Base-by-base conservation (phyloP, 331 rosid species). In the Rosa hybrid region DNA sequence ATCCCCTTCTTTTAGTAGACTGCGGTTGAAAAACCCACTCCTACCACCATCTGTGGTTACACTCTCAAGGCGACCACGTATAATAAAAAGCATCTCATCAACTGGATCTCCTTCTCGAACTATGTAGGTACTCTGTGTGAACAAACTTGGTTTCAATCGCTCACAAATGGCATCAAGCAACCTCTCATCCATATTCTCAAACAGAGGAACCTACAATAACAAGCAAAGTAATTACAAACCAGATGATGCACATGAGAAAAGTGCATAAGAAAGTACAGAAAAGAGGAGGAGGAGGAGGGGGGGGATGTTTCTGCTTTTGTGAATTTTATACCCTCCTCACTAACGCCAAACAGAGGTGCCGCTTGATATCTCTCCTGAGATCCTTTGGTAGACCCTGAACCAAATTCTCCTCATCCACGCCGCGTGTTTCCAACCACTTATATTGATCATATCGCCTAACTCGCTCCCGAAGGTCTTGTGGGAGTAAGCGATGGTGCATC, bases 401-500 rank as follows among this genome's bases (percentile, higher is more conserved):
- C 86, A 96, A 81, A 80, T 72, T 78, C 84, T 96, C 94, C 86
- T 96, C 99, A 30, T 96, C 97, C 74, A 96, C 99, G 8, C 99
- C 99, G 1, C 99, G 98, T 20, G 99, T 96, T 84, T 94, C 99
- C 86, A 96, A 83, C 99, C 99, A 96, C 89, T 96, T 96, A 81
- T 96, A 96, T 80, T 96, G 99, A 86, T 96, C 99, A 79, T 96
- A 96, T 44, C 97, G 95, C 82, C 99, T 92, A 74, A 96, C 99
- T 20, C 99, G 91, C 88, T 92, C 95, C 83, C 97, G 90, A 59
- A 96, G 98, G 1, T 88, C 94, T 75, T 75, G 91, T 48, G 99
- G 97, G 79, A 96, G 99, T 86, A 96, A 87, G 62, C 99, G 98
- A 60, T 96, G 99, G 81, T 90, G 99, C 99, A 96, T 96, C 99